These are phyloP conservation scores for Psilocybe cyanescens DNA, from an alignment of 768 basidiomycete species.

Conservation along the genomic window DNA sequence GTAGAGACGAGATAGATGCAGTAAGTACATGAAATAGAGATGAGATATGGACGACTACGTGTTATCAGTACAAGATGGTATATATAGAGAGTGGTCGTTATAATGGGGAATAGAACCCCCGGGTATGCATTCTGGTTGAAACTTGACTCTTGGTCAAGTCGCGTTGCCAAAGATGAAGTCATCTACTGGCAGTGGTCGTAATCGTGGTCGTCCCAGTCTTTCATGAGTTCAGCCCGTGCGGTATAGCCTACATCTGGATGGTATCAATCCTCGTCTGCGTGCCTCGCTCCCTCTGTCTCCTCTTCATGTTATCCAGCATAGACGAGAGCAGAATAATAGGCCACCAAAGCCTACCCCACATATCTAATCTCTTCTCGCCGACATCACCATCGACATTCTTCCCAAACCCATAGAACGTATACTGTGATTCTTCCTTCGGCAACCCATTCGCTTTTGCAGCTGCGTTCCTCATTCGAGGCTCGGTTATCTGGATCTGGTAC, in stretches of 20 bases:
- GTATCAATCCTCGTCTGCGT: background rate
- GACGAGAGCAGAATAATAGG: conserved; percentile 21
- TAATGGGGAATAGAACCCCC: too few relatives aligned
- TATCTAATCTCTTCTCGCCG: conserved; percentile 13
- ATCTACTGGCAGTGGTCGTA: background rate
- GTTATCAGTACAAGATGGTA: too few relatives aligned
- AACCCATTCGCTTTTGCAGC: background rate
- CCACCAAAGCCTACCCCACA: conserved; percentile 23
- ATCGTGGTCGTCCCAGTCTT: background rate
- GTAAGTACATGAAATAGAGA: too few relatives aligned
- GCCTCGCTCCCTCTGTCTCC: conserved; percentile 11
- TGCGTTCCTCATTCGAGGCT: conserved; percentile 7
- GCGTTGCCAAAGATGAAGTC: background rate
- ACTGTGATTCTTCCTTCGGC: background rate
- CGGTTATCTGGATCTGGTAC: conserved; percentile 38
- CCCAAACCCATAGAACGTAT: conserved; percentile 4
- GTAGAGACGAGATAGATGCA: too few relatives aligned
- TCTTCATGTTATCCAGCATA: conserved; percentile 15
- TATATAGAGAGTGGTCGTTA: too few relatives aligned
- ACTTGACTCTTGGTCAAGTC: too few relatives aligned
- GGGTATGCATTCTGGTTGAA: too few relatives aligned
- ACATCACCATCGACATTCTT: background rate
- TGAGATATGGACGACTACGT: too few relatives aligned
- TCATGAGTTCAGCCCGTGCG: background rate
- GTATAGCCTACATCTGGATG: background rate